Evolutionary conservation across 169 alveolate genomes (phyloP).

Genomic region (Plasmodium coatneyi): DNA sequence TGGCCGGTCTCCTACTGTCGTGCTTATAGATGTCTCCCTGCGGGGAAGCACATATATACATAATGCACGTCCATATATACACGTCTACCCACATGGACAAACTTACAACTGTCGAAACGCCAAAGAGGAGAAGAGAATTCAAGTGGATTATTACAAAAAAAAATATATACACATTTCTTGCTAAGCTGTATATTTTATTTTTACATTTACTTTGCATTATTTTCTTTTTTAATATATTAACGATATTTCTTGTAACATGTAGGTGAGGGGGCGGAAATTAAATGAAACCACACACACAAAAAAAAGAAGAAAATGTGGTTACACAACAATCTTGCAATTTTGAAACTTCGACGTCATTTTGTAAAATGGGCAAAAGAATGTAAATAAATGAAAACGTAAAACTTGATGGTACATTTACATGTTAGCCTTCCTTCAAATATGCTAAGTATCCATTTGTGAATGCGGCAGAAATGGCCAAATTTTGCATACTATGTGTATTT

Average conservation of each 20-base stretch:
- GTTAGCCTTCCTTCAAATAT: not conserved
- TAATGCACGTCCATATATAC: not conserved
- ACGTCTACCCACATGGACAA: not conserved
- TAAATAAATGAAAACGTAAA: not conserved
- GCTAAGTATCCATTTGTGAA: not conserved
- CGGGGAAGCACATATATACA: not conserved
- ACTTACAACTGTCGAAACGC: constrained; percentile 32
- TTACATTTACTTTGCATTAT: constrained; percentile 55
- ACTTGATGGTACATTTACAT: not conserved
- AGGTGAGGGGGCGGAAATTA: not conserved
- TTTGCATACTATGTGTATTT: not conserved
- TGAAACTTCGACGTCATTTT: constrained; percentile 43
- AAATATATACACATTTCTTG: constrained; percentile 56
- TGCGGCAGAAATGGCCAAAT: not conserved
- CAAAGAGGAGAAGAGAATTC: constrained; percentile 41
- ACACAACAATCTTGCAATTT: constrained; percentile 4
- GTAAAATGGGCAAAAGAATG: not conserved
- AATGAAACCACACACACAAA: not conserved
- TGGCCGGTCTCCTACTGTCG: not conserved
- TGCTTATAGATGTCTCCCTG: not conserved
- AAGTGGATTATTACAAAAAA: constrained; percentile 15
- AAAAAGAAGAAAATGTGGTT: constrained; percentile 10
- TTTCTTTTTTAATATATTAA: constrained; percentile 13
- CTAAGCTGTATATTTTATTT: constrained; percentile 59
- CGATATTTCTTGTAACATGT: constrained; percentile 6